Percentiles rank a stretch among this genome's conserved stretches.
Evolutionary conservation across 2,329 filamentous ascomycete species (phyloP).

Genomic region (Didymella lethalis): DNA sequence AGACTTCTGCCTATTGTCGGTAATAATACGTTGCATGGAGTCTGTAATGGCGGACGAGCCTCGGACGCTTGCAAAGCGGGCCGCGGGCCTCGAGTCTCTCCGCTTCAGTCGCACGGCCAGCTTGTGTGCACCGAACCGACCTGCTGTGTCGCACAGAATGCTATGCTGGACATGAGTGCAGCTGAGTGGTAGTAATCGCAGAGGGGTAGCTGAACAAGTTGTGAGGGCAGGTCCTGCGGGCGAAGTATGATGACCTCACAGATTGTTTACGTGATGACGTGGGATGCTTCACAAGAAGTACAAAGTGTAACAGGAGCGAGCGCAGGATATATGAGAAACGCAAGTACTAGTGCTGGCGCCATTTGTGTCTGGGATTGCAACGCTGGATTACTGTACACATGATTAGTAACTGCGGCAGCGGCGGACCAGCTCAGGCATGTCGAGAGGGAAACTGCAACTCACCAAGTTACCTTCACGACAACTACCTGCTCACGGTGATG

Average conservation of each 20-base stretch:
- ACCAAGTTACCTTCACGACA: not conserved
- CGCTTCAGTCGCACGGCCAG: conserved; percentile 14
- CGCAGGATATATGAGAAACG: not conserved
- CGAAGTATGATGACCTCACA: not conserved
- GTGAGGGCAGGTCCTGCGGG: not conserved
- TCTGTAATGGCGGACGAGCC: conserved; percentile 19
- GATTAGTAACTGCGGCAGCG: conserved; percentile 6
- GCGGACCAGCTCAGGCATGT: not conserved
- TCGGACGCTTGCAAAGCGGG: conserved; percentile 13
- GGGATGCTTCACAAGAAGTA: not conserved
- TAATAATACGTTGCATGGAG: not conserved
- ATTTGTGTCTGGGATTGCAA: not conserved
- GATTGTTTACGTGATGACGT: conserved; percentile 3
- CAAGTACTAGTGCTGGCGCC: conserved; percentile 2
- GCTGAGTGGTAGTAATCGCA: not conserved
- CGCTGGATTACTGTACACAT: not conserved
- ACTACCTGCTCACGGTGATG: too few relatives aligned
- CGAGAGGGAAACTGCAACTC: not conserved
- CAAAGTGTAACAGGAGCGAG: too few relatives aligned
- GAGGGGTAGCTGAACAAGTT: not conserved
- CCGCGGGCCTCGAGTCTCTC: conserved; percentile 11
- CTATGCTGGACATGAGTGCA: not conserved
- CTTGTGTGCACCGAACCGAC: conserved; percentile 5
- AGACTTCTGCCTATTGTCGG: conserved; percentile 11
- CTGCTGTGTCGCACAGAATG: not conserved